These are phyloP conservation scores for Ascochyta clinopodiicola DNA, from an alignment of 2,329 filamentous ascomycete genomes.

Conservation along the genomic window DNA sequence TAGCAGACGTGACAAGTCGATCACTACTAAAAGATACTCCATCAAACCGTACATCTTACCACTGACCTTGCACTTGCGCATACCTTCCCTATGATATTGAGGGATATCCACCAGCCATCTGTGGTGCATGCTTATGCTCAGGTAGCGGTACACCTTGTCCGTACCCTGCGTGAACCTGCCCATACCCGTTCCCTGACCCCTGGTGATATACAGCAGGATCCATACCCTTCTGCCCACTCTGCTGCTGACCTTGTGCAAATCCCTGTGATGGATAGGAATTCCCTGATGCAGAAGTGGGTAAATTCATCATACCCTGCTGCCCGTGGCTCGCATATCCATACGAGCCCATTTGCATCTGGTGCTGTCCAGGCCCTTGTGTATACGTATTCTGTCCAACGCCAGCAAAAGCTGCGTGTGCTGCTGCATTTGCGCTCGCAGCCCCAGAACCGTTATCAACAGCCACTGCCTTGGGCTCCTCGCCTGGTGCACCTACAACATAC, in stretches of 20 bases:
- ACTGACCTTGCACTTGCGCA: neutral
- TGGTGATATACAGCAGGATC: neutral
- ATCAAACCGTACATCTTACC: neutral
- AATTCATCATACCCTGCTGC: constrained; percentile 12
- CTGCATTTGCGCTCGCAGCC: constrained; percentile 13
- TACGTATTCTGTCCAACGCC: constrained; percentile 2
- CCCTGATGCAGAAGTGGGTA: neutral
- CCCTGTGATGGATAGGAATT: neutral
- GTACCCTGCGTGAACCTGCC: neutral
- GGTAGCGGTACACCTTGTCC: neutral
- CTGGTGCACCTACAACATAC: constrained; percentile 15
- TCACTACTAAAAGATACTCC: neutral
- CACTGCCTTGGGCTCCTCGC: neutral
- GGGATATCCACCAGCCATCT: neutral
- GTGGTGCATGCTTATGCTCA: constrained; percentile 2
- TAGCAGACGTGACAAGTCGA: neutral
- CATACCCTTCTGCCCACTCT: neutral
- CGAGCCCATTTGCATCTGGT: neutral
- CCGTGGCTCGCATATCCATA: constrained; percentile 2
- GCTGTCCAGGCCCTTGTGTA: constrained; percentile 4
- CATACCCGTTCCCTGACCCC: neutral
- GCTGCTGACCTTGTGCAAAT: neutral
- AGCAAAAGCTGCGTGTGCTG: constrained; percentile 5
- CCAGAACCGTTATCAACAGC: neutral
- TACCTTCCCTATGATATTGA: neutral